These are phyloP conservation scores for Calonectria henricotiae DNA, from an alignment of 2,329 filamentous ascomycete genomes.

Conservation along the genomic window DNA sequence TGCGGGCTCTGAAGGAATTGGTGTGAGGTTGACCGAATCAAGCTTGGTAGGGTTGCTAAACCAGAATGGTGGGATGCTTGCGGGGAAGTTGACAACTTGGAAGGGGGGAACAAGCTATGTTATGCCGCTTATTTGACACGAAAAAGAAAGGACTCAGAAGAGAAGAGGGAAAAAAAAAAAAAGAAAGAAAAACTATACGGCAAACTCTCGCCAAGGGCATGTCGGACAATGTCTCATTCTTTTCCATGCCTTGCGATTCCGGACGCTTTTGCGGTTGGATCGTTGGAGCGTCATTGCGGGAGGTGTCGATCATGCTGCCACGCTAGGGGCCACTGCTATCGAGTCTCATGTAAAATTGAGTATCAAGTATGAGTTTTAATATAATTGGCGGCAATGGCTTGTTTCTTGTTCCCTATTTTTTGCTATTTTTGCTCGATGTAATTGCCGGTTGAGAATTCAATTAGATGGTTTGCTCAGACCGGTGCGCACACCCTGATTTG, in stretches of 20 bases:
- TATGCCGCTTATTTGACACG: slow-evolving; percentile 22
- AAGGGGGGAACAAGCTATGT: slow-evolving; percentile 15
- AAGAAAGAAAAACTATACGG: neutral
- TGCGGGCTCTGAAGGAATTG: slow-evolving; percentile 16
- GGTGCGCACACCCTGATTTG: neutral
- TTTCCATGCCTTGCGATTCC: slow-evolving; percentile 2
- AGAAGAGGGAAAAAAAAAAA: neutral
- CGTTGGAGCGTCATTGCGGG: slow-evolving; percentile 27
- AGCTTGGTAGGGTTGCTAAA: slow-evolving; percentile 4
- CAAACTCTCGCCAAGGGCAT: neutral
- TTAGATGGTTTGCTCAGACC: neutral
- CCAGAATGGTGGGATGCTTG: slow-evolving; percentile 9
- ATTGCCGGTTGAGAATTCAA: neutral
- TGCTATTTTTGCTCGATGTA: neutral
- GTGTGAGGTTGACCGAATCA: neutral
- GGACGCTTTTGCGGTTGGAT: slow-evolving; percentile 19
- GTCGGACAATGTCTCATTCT: slow-evolving; percentile 14
- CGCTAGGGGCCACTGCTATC: slow-evolving; percentile 20
- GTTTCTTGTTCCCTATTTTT: slow-evolving; percentile 1
- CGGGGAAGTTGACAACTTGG: slow-evolving; percentile 10
- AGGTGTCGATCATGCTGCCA: slow-evolving; percentile 28
- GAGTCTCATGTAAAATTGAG: slow-evolving; percentile 20
- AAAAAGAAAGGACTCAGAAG: slow-evolving; percentile 9
- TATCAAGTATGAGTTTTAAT: slow-evolving; percentile 17
- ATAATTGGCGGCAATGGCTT: slow-evolving; percentile 1